Evolutionary conservation across 1,139 yeast genomes (phyloP).

Genomic region (Pichia sp.): DNA sequence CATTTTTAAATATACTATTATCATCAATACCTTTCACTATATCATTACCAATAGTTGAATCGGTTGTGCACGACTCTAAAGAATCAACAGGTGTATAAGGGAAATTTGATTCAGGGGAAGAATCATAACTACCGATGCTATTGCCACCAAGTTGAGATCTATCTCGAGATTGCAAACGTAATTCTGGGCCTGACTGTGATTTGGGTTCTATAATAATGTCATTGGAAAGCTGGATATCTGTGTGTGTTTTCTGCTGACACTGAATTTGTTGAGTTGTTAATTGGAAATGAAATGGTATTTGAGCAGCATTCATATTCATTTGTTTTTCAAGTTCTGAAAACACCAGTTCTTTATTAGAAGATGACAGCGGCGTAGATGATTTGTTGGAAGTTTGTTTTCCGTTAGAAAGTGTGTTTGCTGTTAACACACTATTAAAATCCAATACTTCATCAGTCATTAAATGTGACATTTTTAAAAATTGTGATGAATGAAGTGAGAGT

Average conservation of each 20-base stretch:
- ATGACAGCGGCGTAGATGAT: background rate
- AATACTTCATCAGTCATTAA: slow-evolving; percentile 4
- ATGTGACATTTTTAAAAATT: slow-evolving; percentile 3
- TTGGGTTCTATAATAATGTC: background rate
- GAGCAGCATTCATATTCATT: slow-evolving; percentile 8
- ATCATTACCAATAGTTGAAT: slow-evolving; percentile 7
- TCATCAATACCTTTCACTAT: slow-evolving; percentile 3
- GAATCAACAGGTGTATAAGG: slow-evolving; percentile 22
- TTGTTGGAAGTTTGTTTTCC: background rate
- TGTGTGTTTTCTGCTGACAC: background rate
- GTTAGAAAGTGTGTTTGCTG: background rate
- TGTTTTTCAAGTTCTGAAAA: slow-evolving; percentile 11
- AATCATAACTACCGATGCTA: slow-evolving; percentile 7
- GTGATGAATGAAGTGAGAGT: background rate
- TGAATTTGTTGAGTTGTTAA: background rate
- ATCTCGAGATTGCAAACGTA: slow-evolving; percentile 1
- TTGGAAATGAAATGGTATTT: background rate
- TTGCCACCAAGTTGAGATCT: slow-evolving; percentile 1
- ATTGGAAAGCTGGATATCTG: background rate
- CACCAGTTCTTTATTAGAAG: background rate
- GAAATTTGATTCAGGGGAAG: slow-evolving; percentile 20
- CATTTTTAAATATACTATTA: slow-evolving; percentile 5
- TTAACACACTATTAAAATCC: slow-evolving; percentile 3
- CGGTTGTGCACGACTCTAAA: slow-evolving; percentile 16
- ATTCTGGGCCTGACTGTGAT: background rate